Conservation (phyloP, 2,329 filamentous ascomycete genomes). For the Calonectria crousiana region DNA sequence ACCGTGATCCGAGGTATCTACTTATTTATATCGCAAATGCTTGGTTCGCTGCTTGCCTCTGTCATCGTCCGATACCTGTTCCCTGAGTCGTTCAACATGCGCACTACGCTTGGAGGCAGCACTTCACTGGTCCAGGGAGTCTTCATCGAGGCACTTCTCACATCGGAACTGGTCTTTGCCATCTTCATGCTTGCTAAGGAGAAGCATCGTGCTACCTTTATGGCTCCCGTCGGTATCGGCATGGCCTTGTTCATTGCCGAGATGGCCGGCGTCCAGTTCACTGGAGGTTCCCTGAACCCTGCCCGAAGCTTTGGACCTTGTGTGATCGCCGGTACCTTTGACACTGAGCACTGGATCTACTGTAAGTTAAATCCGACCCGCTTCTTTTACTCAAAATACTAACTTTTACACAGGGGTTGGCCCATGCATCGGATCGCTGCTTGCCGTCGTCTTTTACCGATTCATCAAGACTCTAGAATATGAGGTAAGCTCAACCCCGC, state of each 20-base stretch:
- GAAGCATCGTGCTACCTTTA: constrained; percentile 61
- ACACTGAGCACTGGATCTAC: constrained; percentile 62
- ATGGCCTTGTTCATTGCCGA: constrained; percentile 60
- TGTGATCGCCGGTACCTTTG: constrained; percentile 56
- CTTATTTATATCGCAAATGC: constrained; percentile 63
- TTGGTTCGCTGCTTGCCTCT: constrained; percentile 59
- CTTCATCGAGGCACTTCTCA: constrained; percentile 63
- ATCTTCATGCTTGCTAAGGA: constrained; percentile 66
- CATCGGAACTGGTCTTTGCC: constrained; percentile 60
- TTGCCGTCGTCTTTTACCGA: constrained; percentile 53
- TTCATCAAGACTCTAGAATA: constrained; percentile 57
- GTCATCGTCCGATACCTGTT: constrained; percentile 57
- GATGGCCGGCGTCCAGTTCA: constrained; percentile 61
- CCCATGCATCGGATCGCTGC: constrained; percentile 48
- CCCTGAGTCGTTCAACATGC: constrained; percentile 56
- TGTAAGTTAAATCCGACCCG: constrained; percentile 33
- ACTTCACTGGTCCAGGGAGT: constrained; percentile 58
- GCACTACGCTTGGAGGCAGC: constrained; percentile 54
- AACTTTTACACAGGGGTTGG: constrained; percentile 46
- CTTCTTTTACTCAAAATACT: constrained; percentile 3
- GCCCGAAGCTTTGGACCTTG: constrained; percentile 60
- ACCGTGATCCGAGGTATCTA: constrained; percentile 57
- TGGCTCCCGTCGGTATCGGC: constrained; percentile 62
- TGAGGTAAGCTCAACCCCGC: constrained; percentile 42
- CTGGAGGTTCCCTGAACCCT: constrained; percentile 62